Conservation (phyloP, 2,329 filamentous ascomycete genomes). For the Colletotrichum ledebouriae region DNA sequence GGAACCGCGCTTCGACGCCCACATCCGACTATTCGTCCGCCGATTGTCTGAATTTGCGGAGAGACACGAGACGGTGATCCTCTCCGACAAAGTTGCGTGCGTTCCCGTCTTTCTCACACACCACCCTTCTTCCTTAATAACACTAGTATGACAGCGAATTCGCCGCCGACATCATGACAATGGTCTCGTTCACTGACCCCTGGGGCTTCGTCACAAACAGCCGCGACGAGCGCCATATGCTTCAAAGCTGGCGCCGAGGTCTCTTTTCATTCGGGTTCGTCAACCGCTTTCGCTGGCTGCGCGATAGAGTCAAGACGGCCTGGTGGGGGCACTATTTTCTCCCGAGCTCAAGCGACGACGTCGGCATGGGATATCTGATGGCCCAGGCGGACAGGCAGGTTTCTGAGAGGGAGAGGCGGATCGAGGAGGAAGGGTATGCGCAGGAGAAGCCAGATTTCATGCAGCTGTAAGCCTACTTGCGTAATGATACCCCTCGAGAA, state of each 20-base stretch:
- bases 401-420: conserved; percentile 18
- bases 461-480: conserved; percentile 10
- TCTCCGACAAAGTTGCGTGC: conserved; percentile 32
- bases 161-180: conserved; percentile 35
- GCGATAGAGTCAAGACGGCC: conserved; percentile 7
- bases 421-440: conserved; percentile 5
- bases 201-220: conserved; percentile 33
- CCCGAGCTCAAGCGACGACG: conserved; percentile 20
- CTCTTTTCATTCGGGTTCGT: conserved; percentile 22
- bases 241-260: conserved; percentile 27
- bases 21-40: conserved; percentile 23
- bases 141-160: conserved; percentile 4
- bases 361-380: conserved; percentile 35
- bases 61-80: conserved; percentile 11
- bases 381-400: conserved; percentile 27
- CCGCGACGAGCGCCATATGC: conserved; percentile 31
- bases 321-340: conserved; percentile 17
- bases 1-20: conserved; percentile 26
- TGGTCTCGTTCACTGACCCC: conserved; percentile 29
- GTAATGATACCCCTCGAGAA: background rate
- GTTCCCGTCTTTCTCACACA: background rate
- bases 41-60: conserved; percentile 26
- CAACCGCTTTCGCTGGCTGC: conserved; percentile 25
- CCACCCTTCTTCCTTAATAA: too few species aligned
- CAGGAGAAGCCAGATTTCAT: conserved; percentile 28